Conservation (phyloP, 331 rosid species). For the Quercus tomentella region DNA sequence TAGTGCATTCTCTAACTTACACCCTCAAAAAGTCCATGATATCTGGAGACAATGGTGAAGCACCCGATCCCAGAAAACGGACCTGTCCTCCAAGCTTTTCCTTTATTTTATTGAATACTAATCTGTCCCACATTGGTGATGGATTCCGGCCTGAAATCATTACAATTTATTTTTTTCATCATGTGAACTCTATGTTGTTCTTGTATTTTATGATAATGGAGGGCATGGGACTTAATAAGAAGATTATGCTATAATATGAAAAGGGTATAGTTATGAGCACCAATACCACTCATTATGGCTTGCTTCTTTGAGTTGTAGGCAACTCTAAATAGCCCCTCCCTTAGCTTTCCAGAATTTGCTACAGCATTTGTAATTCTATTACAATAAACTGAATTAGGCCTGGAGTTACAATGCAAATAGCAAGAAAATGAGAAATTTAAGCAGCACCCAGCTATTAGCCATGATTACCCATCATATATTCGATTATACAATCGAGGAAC, state of each 20-base stretch:
- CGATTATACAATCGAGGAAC: conserved; percentile 97
- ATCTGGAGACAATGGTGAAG: conserved; percentile 97
- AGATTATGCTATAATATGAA: neutral
- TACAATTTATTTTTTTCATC: neutral
- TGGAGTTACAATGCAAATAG: neutral
- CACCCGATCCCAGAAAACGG: conserved; percentile 90
- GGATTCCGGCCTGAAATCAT: conserved; percentile 71
- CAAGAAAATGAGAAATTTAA: conserved; percentile 7
- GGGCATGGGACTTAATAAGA: neutral
- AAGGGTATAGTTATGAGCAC: neutral
- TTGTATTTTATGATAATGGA: neutral
- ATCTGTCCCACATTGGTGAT: conserved; percentile 92
- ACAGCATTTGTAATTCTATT: conserved; percentile 76
- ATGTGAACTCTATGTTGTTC: neutral
- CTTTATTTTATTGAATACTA: conserved; percentile 94
- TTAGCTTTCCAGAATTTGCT: conserved; percentile 83
- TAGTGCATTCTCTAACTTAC: conserved; percentile 41
- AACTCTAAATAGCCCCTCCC: conserved; percentile 77
- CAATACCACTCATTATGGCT: conserved; percentile 80
- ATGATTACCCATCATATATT: conserved; percentile 84
- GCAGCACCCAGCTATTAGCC: neutral
- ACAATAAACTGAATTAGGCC: conserved; percentile 21
- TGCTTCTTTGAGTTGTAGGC: conserved; percentile 92
- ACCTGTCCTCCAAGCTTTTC: conserved; percentile 95
- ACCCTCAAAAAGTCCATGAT: conserved; percentile 87